Evolutionary conservation across 768 basidiomycete genomes (phyloP), one percentile per base, ranked within the genome.

Genomic region (Tricholoma bakamatsutake): DNA sequence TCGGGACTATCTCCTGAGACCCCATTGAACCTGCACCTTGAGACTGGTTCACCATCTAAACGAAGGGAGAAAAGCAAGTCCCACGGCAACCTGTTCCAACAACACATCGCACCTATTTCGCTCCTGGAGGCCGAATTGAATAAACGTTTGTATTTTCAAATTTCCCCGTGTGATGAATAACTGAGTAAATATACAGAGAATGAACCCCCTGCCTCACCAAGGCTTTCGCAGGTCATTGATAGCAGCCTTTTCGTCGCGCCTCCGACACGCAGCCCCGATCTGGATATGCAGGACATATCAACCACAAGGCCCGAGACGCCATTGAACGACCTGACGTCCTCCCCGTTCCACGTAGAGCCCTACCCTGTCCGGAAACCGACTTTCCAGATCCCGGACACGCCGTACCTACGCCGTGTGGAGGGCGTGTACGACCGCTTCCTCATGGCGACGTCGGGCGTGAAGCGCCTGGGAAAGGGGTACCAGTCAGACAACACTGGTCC

Each of bases 351-450:
- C 47, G 84, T 89, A 34, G 80, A 87, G 59, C 81, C 85, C 1
- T 88, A 87, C 62, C 83, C 85, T 10, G 65, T 76, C 3, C 71
- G 82, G 55, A 70, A 75, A 54, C 67, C 73, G 1, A 66, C 64
- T 17, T 73, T 72, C 33, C 65, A 68, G 10, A 63, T 78, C 9
- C 75, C 72, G 4, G 82, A 85, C 56, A 78, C 84, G 0, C 84
- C 86, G 0, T 77, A 77, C 54, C 80, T 73, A 56, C 83, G 78
- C 40, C 81, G 79, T 46, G 64, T 88, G 27, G 89, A 91, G 71
- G 81, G 81, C 54, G 85, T 87, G 15, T 93, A 92, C 58, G 90
- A 93, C 61, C 82, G 86, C 40, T 86, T 91, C 73, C 74, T 92
- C 28, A 88, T 90, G 86, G 85, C 88, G 10, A 88, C 87, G 1